Conservation (phyloP, 2,329 filamentous ascomycete genomes). For the Aspergillus neoniger region DNA sequence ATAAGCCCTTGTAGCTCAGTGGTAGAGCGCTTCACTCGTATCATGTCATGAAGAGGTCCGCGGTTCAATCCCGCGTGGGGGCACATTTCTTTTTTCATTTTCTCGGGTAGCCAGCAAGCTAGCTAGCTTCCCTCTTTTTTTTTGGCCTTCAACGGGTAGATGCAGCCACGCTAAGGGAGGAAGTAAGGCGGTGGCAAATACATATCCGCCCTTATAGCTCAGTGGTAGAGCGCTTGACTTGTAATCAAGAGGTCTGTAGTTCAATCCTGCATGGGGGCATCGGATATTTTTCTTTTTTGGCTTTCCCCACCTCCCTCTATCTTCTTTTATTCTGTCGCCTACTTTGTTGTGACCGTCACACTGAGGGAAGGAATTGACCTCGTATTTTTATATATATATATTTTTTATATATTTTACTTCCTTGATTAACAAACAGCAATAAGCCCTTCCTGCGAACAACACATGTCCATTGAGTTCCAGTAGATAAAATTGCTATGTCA, state of each 20-base stretch:
- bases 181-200: neutral
- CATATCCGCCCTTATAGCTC: neutral
- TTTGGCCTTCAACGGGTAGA: neutral
- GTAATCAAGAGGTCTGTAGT: conserved; percentile 1
- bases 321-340: too few relatives aligned
- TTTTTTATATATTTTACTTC: too few relatives aligned
- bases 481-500: too few relatives aligned
- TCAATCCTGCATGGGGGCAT: conserved; percentile 1
- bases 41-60: conserved; percentile 2
- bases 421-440: too few relatives aligned
- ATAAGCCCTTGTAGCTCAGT: conserved; percentile 3
- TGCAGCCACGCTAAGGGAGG: neutral
- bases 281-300: neutral
- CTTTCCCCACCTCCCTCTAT: too few relatives aligned
- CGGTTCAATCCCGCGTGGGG: conserved; percentile 4
- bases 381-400: too few relatives aligned
- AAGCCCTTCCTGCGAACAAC: too few relatives aligned
- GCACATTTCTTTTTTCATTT: neutral
- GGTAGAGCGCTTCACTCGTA: conserved; percentile 6
- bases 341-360: too few relatives aligned
- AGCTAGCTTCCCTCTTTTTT: neutral
- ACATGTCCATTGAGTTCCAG: too few relatives aligned
- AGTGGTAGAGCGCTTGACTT: conserved; percentile 1
- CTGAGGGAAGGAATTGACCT: too few relatives aligned
- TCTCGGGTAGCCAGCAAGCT: neutral